phyloP scores from a whole-genome alignment of 768 basidiomycete genomes.

The Suillus subaureus region DNA sequence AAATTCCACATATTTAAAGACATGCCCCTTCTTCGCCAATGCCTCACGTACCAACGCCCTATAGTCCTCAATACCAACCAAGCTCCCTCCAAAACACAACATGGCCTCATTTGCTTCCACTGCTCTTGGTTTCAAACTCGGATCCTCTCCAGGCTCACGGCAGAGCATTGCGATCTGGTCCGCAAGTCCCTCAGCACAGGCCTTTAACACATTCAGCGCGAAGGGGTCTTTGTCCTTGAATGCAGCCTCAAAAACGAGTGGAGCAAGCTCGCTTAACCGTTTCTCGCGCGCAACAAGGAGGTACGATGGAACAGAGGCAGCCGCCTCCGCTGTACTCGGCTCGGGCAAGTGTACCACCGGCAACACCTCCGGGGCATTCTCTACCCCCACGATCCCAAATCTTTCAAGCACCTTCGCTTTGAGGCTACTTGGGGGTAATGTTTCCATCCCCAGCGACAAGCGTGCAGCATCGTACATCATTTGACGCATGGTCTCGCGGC shows the following conservation, averaged over 20 bases:
- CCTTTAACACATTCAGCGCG: slow-evolving; percentile 59
- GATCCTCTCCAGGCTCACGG: slow-evolving; percentile 40
- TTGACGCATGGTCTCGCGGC: slow-evolving; percentile 72
- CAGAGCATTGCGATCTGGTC: slow-evolving; percentile 56
- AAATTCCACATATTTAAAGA: slow-evolving; percentile 66
- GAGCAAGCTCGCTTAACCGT: slow-evolving; percentile 71
- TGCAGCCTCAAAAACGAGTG: slow-evolving; percentile 77
- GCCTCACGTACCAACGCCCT: slow-evolving; percentile 55
- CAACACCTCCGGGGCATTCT: slow-evolving; percentile 58
- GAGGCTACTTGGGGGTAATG: slow-evolving; percentile 34
- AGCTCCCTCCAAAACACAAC: slow-evolving; percentile 78
- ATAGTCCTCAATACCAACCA: slow-evolving; percentile 66
- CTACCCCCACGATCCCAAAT: slow-evolving; percentile 56
- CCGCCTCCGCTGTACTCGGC: slow-evolving; percentile 28
- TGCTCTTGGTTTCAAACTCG: slow-evolving; percentile 30
- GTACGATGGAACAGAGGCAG: slow-evolving; percentile 28
- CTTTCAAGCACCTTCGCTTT: slow-evolving; percentile 49
- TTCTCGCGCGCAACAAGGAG: slow-evolving; percentile 58
- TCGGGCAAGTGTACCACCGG: slow-evolving; percentile 67
- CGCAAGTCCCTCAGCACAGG: slow-evolving; percentile 56
- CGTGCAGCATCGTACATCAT: slow-evolving; percentile 59
- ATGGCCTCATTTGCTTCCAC: slow-evolving; percentile 60
- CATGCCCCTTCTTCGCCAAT: slow-evolving; percentile 57
- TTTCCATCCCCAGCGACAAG: slow-evolving; percentile 39
- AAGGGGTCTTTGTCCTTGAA: slow-evolving; percentile 69